Evolutionary conservation across 208 protist genomes (phyloP).

Genomic region (Leishmania arabica): DNA sequence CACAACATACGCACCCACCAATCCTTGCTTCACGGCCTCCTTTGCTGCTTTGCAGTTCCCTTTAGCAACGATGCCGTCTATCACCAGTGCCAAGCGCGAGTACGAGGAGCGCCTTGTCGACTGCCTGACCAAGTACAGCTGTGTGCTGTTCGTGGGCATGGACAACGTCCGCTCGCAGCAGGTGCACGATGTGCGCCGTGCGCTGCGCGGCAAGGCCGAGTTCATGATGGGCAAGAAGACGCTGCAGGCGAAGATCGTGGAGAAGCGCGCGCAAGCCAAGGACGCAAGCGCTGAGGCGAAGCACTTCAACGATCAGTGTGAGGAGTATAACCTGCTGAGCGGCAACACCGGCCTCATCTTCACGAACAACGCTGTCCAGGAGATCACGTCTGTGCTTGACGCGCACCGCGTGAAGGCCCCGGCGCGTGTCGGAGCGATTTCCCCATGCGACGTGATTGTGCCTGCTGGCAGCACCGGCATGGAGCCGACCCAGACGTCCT

Average conservation of each 20-base stretch:
- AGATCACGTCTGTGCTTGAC: constrained; percentile 87
- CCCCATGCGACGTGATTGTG: constrained; percentile 97
- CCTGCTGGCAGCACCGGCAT: constrained; percentile 96
- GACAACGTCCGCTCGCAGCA: constrained; percentile 99
- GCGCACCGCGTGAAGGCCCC: constrained; percentile 93
- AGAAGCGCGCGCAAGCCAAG: constrained; percentile 61
- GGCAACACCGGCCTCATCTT: constrained; percentile 99
- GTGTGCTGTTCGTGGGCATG: constrained; percentile 95
- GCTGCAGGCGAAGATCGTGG: constrained; percentile 96
- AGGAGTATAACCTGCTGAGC: constrained; percentile 73
- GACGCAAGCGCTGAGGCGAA: constrained; percentile 56
- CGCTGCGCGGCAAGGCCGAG: constrained; percentile 95
- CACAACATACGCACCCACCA: neutral
- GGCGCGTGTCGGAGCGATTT: constrained; percentile 97
- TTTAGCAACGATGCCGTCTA: constrained; percentile 43
- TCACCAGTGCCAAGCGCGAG: constrained; percentile 72
- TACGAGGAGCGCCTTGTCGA: constrained; percentile 94
- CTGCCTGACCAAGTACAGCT: constrained; percentile 94
- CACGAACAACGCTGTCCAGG: constrained; percentile 95
- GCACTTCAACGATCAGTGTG: constrained; percentile 63
- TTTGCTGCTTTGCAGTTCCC: constrained; percentile 11
- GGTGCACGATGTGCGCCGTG: constrained; percentile 95
- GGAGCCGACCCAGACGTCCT: constrained; percentile 98
- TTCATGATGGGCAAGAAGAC: constrained; percentile 99
- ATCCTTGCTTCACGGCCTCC: neutral